phyloP scores from a whole-genome alignment of 164 flowering plant species.

The Akebia trifoliata region DNA sequence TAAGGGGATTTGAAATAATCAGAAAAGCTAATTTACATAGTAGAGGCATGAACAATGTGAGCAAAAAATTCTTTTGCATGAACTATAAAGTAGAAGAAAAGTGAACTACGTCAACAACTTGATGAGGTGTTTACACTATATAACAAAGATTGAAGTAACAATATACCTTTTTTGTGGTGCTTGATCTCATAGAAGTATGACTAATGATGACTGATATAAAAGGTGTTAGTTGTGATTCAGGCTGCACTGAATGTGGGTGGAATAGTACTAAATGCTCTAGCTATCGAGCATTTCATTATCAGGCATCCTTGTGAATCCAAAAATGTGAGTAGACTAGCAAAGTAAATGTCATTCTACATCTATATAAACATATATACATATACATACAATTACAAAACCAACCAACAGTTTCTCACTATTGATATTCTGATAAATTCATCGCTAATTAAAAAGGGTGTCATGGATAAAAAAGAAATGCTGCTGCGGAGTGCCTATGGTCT shows the following conservation, averaged over 20 bases:
- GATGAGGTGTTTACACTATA: background rate
- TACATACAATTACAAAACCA: background rate
- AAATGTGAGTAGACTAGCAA: constrained; percentile 33
- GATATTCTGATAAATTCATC: constrained; percentile 2
- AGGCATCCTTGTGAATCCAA: constrained; percentile 56
- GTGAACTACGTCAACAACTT: background rate
- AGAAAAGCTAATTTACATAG: background rate
- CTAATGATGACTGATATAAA: background rate
- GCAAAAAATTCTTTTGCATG: no score
- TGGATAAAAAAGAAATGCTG: constrained; percentile 66
- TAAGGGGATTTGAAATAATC: background rate
- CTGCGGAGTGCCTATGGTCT: constrained; percentile 73
- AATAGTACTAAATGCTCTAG: constrained; percentile 71
- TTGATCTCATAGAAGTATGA: background rate
- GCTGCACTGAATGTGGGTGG: constrained; percentile 88
- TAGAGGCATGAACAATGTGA: no score
- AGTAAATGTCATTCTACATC: background rate
- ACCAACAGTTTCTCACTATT: background rate
- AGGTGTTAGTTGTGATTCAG: constrained; percentile 27
- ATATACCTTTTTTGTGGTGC: background rate
- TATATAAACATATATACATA: background rate
- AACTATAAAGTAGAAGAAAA: no score
- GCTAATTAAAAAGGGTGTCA: constrained; percentile 26
- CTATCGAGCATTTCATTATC: constrained; percentile 88
- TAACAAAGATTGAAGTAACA: background rate